Evolutionary conservation across 345 rosid species (phyloP), one percentile per base, ranked within the genome.

Genomic region (Litchi chinensis): DNA sequence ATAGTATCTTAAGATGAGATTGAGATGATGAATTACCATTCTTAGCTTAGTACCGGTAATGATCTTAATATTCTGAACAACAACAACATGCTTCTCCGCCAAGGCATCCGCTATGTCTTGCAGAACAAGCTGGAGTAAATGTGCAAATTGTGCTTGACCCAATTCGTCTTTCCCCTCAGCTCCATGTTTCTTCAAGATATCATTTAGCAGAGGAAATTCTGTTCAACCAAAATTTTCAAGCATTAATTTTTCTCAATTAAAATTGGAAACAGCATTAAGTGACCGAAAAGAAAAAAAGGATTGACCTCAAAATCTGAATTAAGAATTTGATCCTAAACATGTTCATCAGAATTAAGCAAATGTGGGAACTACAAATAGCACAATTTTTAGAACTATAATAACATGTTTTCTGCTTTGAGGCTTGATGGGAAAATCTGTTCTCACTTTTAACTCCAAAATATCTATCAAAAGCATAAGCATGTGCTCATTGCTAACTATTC

Each of bases 121-220:
- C 77, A 95, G 81, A 80, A 95, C 82, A 54, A 88, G 88, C 82
- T 91, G 98, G 48, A 95, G 90, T 50, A 89, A 75, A 66, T 93
- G 85, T 1, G 98, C 97, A 82, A 95, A 95, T 81, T 95, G 98
- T 77, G 97, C 90, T 81, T 92, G 97, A 64, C 98, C 98, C 70
- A 95, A 80, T 68, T 90, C 91, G 80, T 82, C 94, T 52, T 87
- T 85, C 39, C 89, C 97, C 77, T 91, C 95, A 39, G 89, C 96
- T 78, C 89, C 89, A 68, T 92, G 90, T 78, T 91, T 95, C 86
- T 90, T 88, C 73, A 95, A 84, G 77, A 95, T 92, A 59, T 87
- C 91, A 79, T 92, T 87, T 78, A 95, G 75, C 69, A 70, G 66
- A 65, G 92, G 91, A 77, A 89, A 86, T 41, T 90, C 97, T 94